phyloP scores from a whole-genome alignment of 2,329 filamentous ascomycete species.

The Neurospora sp. region DNA sequence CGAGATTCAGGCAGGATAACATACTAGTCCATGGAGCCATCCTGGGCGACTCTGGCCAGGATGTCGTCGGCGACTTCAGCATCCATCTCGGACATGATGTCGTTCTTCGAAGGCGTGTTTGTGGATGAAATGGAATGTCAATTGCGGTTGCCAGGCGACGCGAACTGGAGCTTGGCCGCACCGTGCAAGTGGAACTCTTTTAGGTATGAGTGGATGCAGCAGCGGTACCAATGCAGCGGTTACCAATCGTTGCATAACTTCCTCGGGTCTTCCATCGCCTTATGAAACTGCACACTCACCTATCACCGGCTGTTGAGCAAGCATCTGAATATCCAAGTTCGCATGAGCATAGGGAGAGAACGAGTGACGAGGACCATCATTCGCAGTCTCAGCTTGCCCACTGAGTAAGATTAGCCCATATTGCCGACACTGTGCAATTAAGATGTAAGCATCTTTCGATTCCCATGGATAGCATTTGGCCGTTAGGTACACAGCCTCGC shows the following conservation, averaged over 20 bases:
- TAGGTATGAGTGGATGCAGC: background rate
- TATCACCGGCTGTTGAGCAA: background rate
- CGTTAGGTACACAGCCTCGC: background rate
- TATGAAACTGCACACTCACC: background rate
- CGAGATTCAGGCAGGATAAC: slow-evolving; percentile 15
- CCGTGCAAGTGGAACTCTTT: background rate
- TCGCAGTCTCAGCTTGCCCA: background rate
- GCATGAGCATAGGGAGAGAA: background rate
- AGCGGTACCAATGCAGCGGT: background rate
- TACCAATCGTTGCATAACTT: background rate
- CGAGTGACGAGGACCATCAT: background rate
- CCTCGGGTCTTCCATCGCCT: background rate
- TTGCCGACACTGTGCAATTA: background rate
- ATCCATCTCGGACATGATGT: slow-evolving; percentile 35
- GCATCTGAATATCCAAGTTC: background rate
- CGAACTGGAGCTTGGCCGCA: background rate
- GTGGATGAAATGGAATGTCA: background rate
- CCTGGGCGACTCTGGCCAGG: slow-evolving; percentile 38
- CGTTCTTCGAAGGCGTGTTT: background rate
- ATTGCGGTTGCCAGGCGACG: background rate
- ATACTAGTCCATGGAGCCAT: slow-evolving; percentile 47
- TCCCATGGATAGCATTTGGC: background rate
- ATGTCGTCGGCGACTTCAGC: slow-evolving; percentile 43
- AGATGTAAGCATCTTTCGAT: background rate
- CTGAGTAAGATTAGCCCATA: background rate